phyloP scores from a whole-genome alignment of 2,329 filamentous ascomycete species.

The Didymella exigua region DNA sequence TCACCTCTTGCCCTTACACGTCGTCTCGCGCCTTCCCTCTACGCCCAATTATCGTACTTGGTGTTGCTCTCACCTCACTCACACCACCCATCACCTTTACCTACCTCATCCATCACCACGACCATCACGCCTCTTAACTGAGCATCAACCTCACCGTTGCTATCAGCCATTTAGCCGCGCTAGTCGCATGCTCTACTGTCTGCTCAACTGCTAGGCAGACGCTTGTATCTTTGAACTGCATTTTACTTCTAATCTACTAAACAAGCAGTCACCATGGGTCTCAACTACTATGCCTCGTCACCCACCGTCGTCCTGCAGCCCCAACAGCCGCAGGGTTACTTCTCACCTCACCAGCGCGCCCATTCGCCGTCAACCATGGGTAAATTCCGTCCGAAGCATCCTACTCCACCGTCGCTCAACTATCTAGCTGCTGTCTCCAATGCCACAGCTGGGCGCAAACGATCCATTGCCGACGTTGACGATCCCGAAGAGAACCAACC shows the following conservation, averaged over 20 bases:
- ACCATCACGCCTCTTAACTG: constrained; percentile 27
- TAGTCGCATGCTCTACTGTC: constrained; percentile 35
- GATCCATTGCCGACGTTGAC: constrained; percentile 77
- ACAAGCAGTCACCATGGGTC: constrained; percentile 50
- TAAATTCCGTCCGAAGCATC: constrained; percentile 48
- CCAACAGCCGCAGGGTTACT: constrained; percentile 46
- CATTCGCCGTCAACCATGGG: constrained; percentile 41
- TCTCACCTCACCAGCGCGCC: constrained; percentile 41
- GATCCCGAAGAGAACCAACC: constrained; percentile 65
- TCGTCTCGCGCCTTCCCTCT: constrained; percentile 25
- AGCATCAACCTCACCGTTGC: constrained; percentile 35
- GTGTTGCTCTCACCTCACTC: constrained; percentile 9
- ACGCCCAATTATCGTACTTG: constrained; percentile 14
- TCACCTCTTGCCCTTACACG: constrained; percentile 40
- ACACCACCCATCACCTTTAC: constrained; percentile 15
- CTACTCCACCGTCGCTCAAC: constrained; percentile 51
- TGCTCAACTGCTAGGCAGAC: constrained; percentile 37
- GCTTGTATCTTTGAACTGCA: constrained; percentile 42
- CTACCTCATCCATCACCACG: constrained; percentile 9
- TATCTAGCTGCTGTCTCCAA: constrained; percentile 50
- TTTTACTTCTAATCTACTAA: constrained; percentile 45
- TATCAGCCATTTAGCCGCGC: constrained; percentile 27
- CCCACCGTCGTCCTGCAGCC: constrained; percentile 55
- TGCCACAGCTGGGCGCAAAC: constrained; percentile 69
- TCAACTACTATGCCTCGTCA: constrained; percentile 55